Conservation (phyloP, 495 filamentous ascomycete species). For the Lindgomyces ingoldianus region DNA sequence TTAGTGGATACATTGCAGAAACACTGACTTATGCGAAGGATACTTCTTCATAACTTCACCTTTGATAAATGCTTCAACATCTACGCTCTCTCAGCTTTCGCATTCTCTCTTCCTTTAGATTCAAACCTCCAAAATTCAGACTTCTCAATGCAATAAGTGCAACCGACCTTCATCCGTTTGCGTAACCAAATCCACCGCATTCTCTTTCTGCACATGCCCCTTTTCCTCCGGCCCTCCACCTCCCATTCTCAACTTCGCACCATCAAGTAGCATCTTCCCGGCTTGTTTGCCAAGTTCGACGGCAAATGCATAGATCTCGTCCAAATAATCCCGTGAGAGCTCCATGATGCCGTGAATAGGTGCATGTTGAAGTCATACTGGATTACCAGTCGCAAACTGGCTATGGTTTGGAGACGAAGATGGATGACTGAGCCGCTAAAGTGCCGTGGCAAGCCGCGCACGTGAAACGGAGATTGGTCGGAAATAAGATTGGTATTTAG, state of each 20-base stretch:
- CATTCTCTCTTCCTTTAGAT: background rate
- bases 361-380: background rate
- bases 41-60: constrained; percentile 56
- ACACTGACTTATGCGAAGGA: constrained; percentile 60
- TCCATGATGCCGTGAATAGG: constrained; percentile 15
- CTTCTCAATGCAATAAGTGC: background rate
- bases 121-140: background rate
- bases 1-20: background rate
- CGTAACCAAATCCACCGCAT: constrained; percentile 70
- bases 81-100: constrained; percentile 42
- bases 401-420: background rate
- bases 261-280: constrained; percentile 59
- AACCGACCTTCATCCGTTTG: constrained; percentile 66
- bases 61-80: constrained; percentile 68
- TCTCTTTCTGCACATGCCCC: constrained; percentile 59
- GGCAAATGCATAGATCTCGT: constrained; percentile 66
- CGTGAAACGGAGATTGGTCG: constrained; percentile 6
- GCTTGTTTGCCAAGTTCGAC: constrained; percentile 64
- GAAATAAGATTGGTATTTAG: constrained; percentile 14
- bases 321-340: constrained; percentile 49
- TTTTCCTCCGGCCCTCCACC: constrained; percentile 35
- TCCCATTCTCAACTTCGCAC: constrained; percentile 51
- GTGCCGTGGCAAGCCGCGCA: constrained; percentile 7
- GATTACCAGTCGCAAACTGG: background rate
- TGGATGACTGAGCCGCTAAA: background rate